Evolutionary conservation across 805 yeast species (phyloP), one percentile per base, ranked within the genome.

Genomic region (Monosporozyma siamensis): DNA sequence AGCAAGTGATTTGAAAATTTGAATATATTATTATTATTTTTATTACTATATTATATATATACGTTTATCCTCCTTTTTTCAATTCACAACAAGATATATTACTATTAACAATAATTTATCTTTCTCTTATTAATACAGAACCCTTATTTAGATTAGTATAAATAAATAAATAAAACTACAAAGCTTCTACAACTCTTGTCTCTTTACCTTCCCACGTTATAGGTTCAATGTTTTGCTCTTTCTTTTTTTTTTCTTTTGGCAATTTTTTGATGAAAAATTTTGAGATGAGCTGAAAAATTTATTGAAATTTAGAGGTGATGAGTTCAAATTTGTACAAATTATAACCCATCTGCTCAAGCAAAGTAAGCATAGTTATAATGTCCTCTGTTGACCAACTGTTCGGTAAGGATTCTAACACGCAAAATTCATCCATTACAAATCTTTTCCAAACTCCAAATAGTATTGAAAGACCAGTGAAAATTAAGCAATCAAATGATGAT

Each of bases 351-450:
- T 23, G 25, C 25, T 23, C 6, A 23, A 6, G 6, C 25, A 5
- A 32, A 18, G 14, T 11, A 18, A 18, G 7, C 18, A 6, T 11
- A 15, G 9, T 18, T 5, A 32, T 15, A 4, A 32, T 32, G 27
- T 38, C 41, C 26, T 38, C 41, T 38, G 29, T 38, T 29, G 41
- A 38, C 42, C 56, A 53, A 26, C 48, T 68, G 11, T 68, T 68
- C 48, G 65, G 65, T 14, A 44, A 46, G 8, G 15, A 32, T 18
- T 3, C n/a, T 12, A 9, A 11, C 15, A 11, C n/a, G n/a, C n/a
- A 30, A 17, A 20, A 12, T 7, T 21, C 23, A 12, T 10, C 8
- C 3, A 38, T 32, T 8, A 32, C 23, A 1, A 18, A 18, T 18
- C 10, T 32, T 6, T 32, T 32, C 11, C 23, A 18, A 32, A 32